phyloP scores from a whole-genome alignment of 2,329 filamentous ascomycete species.

The Didymella lethalis region DNA sequence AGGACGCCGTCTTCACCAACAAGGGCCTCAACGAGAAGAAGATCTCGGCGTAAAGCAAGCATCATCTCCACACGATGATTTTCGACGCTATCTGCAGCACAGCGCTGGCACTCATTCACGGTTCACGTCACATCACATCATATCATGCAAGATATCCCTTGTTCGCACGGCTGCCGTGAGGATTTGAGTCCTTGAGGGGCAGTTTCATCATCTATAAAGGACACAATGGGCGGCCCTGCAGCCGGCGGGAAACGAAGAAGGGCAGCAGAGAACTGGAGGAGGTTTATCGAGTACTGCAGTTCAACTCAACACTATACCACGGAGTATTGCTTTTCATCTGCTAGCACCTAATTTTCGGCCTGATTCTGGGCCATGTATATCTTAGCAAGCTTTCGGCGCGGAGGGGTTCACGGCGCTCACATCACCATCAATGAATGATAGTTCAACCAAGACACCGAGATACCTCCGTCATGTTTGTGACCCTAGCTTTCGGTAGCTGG shows the following conservation, averaged over 20 bases:
- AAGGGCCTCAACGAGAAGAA: conserved; percentile 51
- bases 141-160: conserved; percentile 23
- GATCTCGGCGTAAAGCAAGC: conserved; percentile 34
- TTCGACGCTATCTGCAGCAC: conserved; percentile 20
- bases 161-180: conserved; percentile 14
- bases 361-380: conserved; percentile 13
- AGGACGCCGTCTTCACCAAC: conserved; percentile 84
- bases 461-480: neutral
- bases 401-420: neutral
- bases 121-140: conserved; percentile 9
- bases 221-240: conserved; percentile 1
- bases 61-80: neutral
- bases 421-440: conserved; percentile 11
- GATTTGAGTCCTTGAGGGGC: neutral
- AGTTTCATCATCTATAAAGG: neutral
- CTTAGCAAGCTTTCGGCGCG: conserved; percentile 21
- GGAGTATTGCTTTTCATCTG: conserved; percentile 13
- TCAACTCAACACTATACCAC: conserved; percentile 21
- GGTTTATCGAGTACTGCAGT: conserved; percentile 8
- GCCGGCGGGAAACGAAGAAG: neutral
- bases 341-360: conserved; percentile 18
- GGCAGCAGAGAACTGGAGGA: conserved; percentile 3
- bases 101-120: conserved; percentile 12
- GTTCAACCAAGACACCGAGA: neutral
- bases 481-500: neutral